Evolutionary conservation across 768 basidiomycete species (phyloP), one percentile per base, ranked within the genome.

Genomic region (Auricularia cornea): DNA sequence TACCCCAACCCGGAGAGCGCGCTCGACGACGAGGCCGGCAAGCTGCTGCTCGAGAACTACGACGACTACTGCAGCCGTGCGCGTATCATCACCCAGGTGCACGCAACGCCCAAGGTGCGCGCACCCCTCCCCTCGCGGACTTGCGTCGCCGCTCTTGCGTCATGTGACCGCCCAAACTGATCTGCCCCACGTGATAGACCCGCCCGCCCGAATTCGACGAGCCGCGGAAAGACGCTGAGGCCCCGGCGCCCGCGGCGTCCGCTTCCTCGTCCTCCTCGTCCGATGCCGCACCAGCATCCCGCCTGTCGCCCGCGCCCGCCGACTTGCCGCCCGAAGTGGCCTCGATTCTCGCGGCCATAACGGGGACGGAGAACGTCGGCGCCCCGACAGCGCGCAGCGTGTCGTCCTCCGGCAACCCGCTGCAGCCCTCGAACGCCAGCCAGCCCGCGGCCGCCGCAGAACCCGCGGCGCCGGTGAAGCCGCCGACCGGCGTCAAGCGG

Each of bases 1-100:
- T 94, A 94, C 71, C 95, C 95, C 32, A 97, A 97, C 72, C 93
- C 96, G 33, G 95, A 98, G 74, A 95, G 92, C 8, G 96, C 95
- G 0, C 79, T 98, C 59, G 94, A 98, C 72, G 95, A 98, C 72
- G 93, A 97, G 72, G 95, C 95, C 0, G 96, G 95, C 28, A 96
- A 94, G 73, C 80, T 96, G 59, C 75, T 97, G 41, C 78, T 96
- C 56, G 92, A 96, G 71, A 87, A 95, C 65, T 98, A 97, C 73
- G 84, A 88, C 59, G 88, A 83, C 69, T 98, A 96, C 71, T 92
- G 86, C 74, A 81, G 84, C 66, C 87, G 94, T 61, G 94, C 94
- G 18, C 86, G 83, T 72, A 82, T 97, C 26, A 93, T 96, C 69
- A 95, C 94, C 29, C 86, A 84, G 65, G 92, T 98, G 20, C 95